A percentile compares a stretch with the other conserved stretches of the same genome.
phyloP scores from a whole-genome alignment of 768 basidiomycete genomes.

The Coprinopsis cinerea region DNA sequence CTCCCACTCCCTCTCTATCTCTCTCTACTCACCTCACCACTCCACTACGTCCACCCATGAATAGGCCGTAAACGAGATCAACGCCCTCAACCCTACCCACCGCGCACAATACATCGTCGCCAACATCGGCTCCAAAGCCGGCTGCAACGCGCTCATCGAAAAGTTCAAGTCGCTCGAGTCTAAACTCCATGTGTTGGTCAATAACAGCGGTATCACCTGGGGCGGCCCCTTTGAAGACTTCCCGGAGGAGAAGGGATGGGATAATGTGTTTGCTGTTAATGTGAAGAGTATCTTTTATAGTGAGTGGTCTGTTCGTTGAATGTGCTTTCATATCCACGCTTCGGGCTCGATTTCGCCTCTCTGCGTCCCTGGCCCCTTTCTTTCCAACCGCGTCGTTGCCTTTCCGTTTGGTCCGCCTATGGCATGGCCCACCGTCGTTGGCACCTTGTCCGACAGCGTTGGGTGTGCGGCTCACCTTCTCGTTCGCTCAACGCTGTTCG shows the following conservation, averaged over 20 bases:
- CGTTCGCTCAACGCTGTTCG: too few relatives aligned
- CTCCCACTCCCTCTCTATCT: neutral
- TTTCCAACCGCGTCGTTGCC: too few relatives aligned
- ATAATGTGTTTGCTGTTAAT: slow-evolving; percentile 75
- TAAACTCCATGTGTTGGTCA: slow-evolving; percentile 78
- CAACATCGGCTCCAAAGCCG: slow-evolving; percentile 66
- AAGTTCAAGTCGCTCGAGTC: slow-evolving; percentile 64
- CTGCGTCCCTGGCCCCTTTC: too few relatives aligned
- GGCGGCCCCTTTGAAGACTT: slow-evolving; percentile 64
- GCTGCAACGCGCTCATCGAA: slow-evolving; percentile 65
- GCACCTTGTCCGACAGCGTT: too few relatives aligned
- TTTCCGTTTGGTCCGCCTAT: too few relatives aligned
- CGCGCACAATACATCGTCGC: slow-evolving; percentile 70
- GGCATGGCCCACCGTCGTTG: too few relatives aligned
- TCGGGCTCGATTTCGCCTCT: too few relatives aligned
- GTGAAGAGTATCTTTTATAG: slow-evolving; percentile 84
- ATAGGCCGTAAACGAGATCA: slow-evolving; percentile 54
- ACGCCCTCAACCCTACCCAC: slow-evolving; percentile 47
- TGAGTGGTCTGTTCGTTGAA: slow-evolving; percentile 30
- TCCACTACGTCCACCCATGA: too few relatives aligned
- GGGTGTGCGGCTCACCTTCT: too few relatives aligned
- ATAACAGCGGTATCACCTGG: slow-evolving; percentile 81
- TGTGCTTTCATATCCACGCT: too few relatives aligned
- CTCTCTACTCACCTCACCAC: slow-evolving; percentile 3
- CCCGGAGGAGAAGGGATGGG: slow-evolving; percentile 84